phyloP scores from a whole-genome alignment of 805 yeast species.

The Cyberlindnera saturnus region DNA sequence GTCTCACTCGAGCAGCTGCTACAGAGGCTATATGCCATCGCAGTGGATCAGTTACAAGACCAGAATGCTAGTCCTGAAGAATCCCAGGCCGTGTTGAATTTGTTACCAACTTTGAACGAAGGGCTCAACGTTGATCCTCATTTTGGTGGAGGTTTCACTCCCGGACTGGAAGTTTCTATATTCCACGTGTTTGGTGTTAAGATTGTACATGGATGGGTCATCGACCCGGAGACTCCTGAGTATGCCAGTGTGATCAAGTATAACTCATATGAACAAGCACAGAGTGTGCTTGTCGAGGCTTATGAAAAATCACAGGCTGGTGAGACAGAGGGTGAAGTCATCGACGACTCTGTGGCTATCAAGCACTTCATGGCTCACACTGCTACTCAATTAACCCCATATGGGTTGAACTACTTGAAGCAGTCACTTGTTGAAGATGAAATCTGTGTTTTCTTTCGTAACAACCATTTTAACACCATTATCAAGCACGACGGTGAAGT shows the following conservation, averaged over 20 bases:
- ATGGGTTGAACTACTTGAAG: constrained; percentile 51
- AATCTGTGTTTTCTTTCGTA: constrained; percentile 72
- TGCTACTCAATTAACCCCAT: constrained; percentile 68
- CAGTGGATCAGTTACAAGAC: constrained; percentile 28
- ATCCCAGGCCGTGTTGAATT: constrained; percentile 13
- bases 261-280: constrained; percentile 53
- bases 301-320: constrained; percentile 28
- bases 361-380: constrained; percentile 51
- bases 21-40: constrained; percentile 43
- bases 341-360: constrained; percentile 30
- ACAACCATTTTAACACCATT: constrained; percentile 81
- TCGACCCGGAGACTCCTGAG: constrained; percentile 36
- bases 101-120: constrained; percentile 57
- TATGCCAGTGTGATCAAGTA: constrained; percentile 32
- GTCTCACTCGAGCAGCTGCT: constrained; percentile 38
- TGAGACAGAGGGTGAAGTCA: constrained; percentile 22
- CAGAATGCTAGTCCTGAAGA: neutral
- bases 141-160: constrained; percentile 54
- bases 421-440: constrained; percentile 43
- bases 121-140: constrained; percentile 73
- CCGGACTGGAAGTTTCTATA: constrained; percentile 46
- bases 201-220: constrained; percentile 81
- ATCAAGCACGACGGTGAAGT: constrained; percentile 43
- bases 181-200: constrained; percentile 55
- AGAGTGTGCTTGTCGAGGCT: constrained; percentile 46